Conservation (phyloP, 2,329 filamentous ascomycete genomes). For the Scorias spongiosa region DNA sequence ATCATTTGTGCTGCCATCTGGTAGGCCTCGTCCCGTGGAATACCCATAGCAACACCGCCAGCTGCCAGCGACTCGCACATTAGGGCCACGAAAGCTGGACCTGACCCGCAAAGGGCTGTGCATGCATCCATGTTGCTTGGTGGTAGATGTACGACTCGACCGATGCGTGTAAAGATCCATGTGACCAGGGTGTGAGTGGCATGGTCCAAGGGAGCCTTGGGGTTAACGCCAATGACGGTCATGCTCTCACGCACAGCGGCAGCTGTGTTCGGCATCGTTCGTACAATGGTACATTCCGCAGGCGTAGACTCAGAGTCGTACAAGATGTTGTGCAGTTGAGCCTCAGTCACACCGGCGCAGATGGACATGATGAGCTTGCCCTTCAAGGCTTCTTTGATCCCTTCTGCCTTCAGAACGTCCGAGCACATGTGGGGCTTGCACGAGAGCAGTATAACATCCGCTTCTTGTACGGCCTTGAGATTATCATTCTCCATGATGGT, state of each 20-base stretch:
- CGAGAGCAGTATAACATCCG: conserved; percentile 60
- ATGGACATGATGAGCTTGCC: conserved; percentile 75
- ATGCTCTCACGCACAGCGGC: conserved; percentile 65
- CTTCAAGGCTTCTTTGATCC: conserved; percentile 55
- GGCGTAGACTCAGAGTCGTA: conserved; percentile 36
- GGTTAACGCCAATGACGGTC: conserved; percentile 55
- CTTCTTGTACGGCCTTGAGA: conserved; percentile 47
- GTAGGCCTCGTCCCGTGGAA: conserved; percentile 57
- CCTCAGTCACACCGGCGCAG: conserved; percentile 57
- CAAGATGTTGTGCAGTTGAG: conserved; percentile 51
- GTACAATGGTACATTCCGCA: conserved; percentile 49
- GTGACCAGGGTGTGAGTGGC: conserved; percentile 44
- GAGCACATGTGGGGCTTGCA: conserved; percentile 69
- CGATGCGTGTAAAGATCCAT: conserved; percentile 65
- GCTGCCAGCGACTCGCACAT: conserved; percentile 63
- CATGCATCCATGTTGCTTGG: conserved; percentile 54
- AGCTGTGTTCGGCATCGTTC: conserved; percentile 77
- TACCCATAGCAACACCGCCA: conserved; percentile 63
- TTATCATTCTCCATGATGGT: conserved; percentile 60
- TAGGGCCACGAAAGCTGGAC: conserved; percentile 61
- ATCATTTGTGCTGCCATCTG: conserved; percentile 69
- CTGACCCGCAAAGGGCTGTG: conserved; percentile 60
- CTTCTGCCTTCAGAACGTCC: conserved; percentile 50
- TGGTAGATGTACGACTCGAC: conserved; percentile 53
- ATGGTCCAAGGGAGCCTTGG: conserved; percentile 35